Base-by-base conservation (phyloP, 2,329 filamentous ascomycete genomes). In the Sporothrix luriei region DNA sequence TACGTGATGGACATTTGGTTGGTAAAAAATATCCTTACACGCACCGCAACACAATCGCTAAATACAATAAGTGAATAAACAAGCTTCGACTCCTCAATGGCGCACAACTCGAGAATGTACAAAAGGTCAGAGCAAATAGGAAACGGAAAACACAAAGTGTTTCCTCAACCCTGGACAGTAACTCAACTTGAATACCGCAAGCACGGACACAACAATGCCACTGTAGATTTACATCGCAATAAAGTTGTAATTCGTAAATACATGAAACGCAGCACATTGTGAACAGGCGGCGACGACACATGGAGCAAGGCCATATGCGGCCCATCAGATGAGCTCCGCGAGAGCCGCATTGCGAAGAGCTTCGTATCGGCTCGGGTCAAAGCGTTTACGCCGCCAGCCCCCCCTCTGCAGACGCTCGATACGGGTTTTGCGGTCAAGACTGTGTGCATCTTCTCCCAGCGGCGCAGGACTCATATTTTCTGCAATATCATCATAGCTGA, bases 371-470 rank as follows among this genome's bases (percentile, higher is more conserved):
- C 78, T 76, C 6, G 78, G 78, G 71, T 88, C 83, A 73, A 88
- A 88, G 26, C 86, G 82, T 73, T 82, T 82, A 38, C 86, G 79
- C 74, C 81, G 82, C 86, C 86, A 88, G 2, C 85, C 85, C 65
- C 74, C 80, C n/a, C 81, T 81, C 24, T 84, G 82, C 13, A 88
- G 77, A 11, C 83, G 80, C 77, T 86, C 84, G 72, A 88, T 87
- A 29, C 86, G 81, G 7, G 83, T 80, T 70, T 80, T 79, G 2
- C 86, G 77, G 46, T 85, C 83, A 21, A 80, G 74, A 1, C 74
- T 73, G 21, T 79, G 79, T 68, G 78, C 73, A 68, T 81, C 80
- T 7, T 80, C 80, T 54, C 75, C 78, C 29, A 66, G 69, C 29
- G 75, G 72, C 16, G 69, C 73, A 13, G 75, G 66, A n/a, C 71